A percentile compares a stretch with the other conserved stretches of the same genome.
Conservation (phyloP, 1,284 basidiomycete species). For the Sanguinoderma infundibulare region DNA sequence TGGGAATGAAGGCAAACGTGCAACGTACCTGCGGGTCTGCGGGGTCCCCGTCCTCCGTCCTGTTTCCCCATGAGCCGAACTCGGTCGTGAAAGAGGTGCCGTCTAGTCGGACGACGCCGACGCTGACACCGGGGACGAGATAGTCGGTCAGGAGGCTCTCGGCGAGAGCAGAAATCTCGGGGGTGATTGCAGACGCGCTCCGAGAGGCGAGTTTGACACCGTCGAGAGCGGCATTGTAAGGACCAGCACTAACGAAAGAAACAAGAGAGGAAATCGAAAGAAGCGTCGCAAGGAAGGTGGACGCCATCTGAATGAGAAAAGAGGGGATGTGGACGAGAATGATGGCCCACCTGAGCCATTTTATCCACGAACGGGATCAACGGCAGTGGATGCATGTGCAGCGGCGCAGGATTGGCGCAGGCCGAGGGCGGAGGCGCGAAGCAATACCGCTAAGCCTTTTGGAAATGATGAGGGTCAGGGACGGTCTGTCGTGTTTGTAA, state of each 20-base stretch:
- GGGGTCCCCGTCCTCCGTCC: constrained; percentile 8
- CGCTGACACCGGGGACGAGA: neutral
- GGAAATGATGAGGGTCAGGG: neutral
- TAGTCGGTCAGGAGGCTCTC: neutral
- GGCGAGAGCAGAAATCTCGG: constrained; percentile 1
- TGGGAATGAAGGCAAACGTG: neutral
- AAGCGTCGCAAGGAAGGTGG: neutral
- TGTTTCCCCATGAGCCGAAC: constrained; percentile 8
- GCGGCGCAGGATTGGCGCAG: neutral
- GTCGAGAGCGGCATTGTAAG: neutral
- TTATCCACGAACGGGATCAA: neutral
- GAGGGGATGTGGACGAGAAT: neutral
- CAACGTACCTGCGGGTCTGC: neutral
- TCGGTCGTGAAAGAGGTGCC: neutral
- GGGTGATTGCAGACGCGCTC: constrained; percentile 4
- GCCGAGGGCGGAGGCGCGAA: neutral
- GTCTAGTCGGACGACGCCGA: constrained; percentile 7
- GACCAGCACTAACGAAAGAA: neutral
- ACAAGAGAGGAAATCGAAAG: neutral
- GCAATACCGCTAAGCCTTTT: neutral
- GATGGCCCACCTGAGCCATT: neutral
- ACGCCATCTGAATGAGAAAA: neutral
- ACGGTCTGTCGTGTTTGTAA: neutral
- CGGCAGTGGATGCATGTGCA: neutral
- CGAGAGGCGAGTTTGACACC: neutral